phyloP scores from a whole-genome alignment of 1,284 basidiomycete species.

The Omphalotus olearius region DNA sequence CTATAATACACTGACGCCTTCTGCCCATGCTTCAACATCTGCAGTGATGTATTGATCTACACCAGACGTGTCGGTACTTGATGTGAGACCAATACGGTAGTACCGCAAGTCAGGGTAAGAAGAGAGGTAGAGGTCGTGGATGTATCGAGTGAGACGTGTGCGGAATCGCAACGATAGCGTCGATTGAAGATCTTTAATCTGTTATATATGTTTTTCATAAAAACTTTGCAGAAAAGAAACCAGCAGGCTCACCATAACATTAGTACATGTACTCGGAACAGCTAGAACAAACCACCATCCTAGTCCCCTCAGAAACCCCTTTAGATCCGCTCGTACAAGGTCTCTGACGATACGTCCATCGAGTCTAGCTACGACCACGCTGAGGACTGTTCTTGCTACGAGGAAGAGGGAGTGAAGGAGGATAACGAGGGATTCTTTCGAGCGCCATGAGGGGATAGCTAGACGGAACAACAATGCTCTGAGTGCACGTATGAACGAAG shows the following conservation, averaged over 20 bases:
- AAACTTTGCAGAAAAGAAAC: too few relatives aligned
- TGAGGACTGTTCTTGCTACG: slow-evolving; percentile 81
- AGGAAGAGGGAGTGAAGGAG: slow-evolving; percentile 85
- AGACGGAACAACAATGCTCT: slow-evolving; percentile 69
- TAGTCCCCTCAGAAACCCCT: slow-evolving; percentile 81
- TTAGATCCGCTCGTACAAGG: slow-evolving; percentile 83
- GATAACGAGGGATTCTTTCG: slow-evolving; percentile 78
- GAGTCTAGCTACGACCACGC: slow-evolving; percentile 83
- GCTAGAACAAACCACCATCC: slow-evolving; percentile 89
- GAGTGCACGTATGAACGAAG: slow-evolving; percentile 78
- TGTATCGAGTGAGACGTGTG: slow-evolving; percentile 87
- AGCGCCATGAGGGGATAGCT: slow-evolving; percentile 67
- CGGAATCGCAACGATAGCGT: slow-evolving; percentile 84
- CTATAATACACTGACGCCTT: slow-evolving; percentile 87
- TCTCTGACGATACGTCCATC: slow-evolving; percentile 91
- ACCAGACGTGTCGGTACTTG: slow-evolving; percentile 27
- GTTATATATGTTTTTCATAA: too few relatives aligned
- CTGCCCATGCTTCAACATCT: slow-evolving; percentile 90
- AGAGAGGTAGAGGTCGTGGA: slow-evolving; percentile 89
- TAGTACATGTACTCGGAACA: slow-evolving; percentile 93
- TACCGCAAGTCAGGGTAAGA: slow-evolving; percentile 66
- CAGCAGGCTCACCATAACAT: slow-evolving; percentile 89
- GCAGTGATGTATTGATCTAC: slow-evolving; percentile 92
- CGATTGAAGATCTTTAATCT: slow-evolving; percentile 91
- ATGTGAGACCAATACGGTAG: slow-evolving; percentile 45